Percentiles rank a stretch among this genome's conserved stretches.
phyloP scores from a whole-genome alignment of 306 rosid species.

The Myrica gale region DNA sequence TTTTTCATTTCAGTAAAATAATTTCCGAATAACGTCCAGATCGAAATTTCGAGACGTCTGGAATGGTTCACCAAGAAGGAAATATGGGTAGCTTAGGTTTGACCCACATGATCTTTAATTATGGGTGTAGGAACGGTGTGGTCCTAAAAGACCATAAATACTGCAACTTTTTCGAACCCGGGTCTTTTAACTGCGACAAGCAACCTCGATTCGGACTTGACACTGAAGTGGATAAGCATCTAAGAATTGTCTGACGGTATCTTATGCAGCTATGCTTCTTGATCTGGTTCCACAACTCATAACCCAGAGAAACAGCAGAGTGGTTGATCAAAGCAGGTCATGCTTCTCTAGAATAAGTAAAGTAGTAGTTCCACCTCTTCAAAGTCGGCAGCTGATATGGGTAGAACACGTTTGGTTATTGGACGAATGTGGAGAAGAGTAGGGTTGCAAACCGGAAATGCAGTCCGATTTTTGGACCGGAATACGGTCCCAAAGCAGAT shows the following conservation, averaged over 20 bases:
- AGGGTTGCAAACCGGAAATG: too few species aligned
- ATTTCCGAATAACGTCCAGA: background rate
- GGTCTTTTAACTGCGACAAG: background rate
- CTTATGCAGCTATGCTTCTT: background rate
- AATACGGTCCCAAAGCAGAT: too few species aligned
- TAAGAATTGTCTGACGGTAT: background rate
- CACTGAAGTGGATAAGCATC: too few species aligned
- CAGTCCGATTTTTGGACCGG: too few species aligned
- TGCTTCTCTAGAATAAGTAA: too few species aligned
- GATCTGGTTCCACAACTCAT: too few species aligned
- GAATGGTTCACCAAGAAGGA: background rate
- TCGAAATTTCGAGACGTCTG: background rate
- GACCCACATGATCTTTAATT: background rate
- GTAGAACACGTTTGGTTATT: too few species aligned
- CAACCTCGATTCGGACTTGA: background rate
- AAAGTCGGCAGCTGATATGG: too few species aligned
- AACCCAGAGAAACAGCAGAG: too few species aligned
- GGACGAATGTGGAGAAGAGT: too few species aligned
- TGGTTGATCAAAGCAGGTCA: too few species aligned
- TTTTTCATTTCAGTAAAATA: background rate
- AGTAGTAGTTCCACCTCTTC: too few species aligned
- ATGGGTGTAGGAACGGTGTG: background rate
- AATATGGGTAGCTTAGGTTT: background rate
- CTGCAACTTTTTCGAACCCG: background rate
- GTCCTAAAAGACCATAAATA: constrained; percentile 2